These are phyloP conservation scores for Pueraria montana DNA, from an alignment of 306 rosid species.

Conservation along the genomic window DNA sequence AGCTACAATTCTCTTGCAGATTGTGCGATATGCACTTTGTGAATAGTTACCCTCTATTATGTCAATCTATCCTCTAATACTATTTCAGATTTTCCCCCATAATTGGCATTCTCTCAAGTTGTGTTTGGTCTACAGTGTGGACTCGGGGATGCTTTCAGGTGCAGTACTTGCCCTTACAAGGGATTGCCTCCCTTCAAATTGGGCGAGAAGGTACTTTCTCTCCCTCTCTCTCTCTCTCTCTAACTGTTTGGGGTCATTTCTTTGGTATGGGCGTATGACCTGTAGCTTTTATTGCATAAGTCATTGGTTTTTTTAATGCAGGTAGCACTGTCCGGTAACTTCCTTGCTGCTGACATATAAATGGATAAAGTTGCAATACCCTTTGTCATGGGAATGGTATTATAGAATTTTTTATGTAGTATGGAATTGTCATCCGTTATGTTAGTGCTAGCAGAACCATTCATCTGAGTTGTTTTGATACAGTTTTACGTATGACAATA, in stretches of 20 bases:
- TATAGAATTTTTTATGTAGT: conserved; percentile 7
- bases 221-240: background rate
- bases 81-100: background rate
- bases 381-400: conserved; percentile 1
- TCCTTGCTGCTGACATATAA: conserved; percentile 86
- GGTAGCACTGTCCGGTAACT: conserved; percentile 74
- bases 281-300: no score
- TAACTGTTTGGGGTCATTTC: background rate
- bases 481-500: background rate
- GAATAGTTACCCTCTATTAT: background rate
- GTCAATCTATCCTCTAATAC: conserved; percentile 20
- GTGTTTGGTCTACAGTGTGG: conserved; percentile 81
- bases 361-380: background rate
- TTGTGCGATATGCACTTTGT: conserved; percentile 7
- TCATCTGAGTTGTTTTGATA: conserved; percentile 24
- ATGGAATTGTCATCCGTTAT: background rate
- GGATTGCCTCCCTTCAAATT: conserved; percentile 94
- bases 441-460: conserved; percentile 21
- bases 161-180: conserved; percentile 96
- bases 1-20: conserved; percentile 23
- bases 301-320: conserved; percentile 48
- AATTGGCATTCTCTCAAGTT: conserved; percentile 47
- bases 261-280: conserved; percentile 13
- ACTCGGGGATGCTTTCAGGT: conserved; percentile 96
- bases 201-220: conserved; percentile 99